Percentiles rank a stretch among this genome's conserved stretches.
These are phyloP conservation scores for Hypoxylon crocopeplum DNA, from an alignment of 495 filamentous ascomycete species.

Conservation along the genomic window DNA sequence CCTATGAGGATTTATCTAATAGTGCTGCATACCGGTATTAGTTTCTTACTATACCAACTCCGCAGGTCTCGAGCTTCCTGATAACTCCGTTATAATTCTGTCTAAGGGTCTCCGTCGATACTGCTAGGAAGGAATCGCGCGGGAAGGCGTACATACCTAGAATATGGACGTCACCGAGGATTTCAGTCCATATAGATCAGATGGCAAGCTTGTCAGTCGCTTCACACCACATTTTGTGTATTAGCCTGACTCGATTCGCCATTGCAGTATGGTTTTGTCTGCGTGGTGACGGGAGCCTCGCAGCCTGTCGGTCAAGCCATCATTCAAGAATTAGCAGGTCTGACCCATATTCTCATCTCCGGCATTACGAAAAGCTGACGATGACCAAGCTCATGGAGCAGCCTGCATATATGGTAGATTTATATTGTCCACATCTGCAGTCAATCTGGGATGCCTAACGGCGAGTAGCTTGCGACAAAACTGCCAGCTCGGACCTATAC, in stretches of 20 bases:
- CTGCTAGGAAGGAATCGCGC: no score
- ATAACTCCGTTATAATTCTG: no score
- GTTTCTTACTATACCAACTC: no score
- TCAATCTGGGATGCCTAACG: background rate
- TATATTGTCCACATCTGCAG: background rate
- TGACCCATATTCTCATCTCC: slow-evolving; percentile 18
- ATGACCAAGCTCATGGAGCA: slow-evolving; percentile 61
- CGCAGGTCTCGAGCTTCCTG: no score
- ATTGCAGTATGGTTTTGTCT: slow-evolving; percentile 65
- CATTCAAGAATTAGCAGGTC: slow-evolving; percentile 62
- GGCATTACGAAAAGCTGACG: slow-evolving; percentile 2
- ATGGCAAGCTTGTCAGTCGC: slow-evolving; percentile 63
- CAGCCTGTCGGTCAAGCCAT: slow-evolving; percentile 66
- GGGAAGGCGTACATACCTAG: background rate
- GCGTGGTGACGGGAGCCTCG: slow-evolving; percentile 65
- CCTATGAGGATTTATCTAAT: no score
- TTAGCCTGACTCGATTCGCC: background rate
- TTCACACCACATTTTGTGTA: background rate
- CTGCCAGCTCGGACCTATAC: slow-evolving; percentile 31
- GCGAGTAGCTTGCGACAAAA: slow-evolving; percentile 41
- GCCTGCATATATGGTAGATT: slow-evolving; percentile 69
- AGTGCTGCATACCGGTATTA: no score
- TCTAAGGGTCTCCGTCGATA: no score
- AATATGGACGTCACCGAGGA: slow-evolving; percentile 52
- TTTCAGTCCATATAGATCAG: slow-evolving; percentile 64